Evolutionary conservation across 805 yeast genomes (phyloP), one percentile per base, ranked within the genome.

Genomic region (Candida pseudoglaebosa): DNA sequence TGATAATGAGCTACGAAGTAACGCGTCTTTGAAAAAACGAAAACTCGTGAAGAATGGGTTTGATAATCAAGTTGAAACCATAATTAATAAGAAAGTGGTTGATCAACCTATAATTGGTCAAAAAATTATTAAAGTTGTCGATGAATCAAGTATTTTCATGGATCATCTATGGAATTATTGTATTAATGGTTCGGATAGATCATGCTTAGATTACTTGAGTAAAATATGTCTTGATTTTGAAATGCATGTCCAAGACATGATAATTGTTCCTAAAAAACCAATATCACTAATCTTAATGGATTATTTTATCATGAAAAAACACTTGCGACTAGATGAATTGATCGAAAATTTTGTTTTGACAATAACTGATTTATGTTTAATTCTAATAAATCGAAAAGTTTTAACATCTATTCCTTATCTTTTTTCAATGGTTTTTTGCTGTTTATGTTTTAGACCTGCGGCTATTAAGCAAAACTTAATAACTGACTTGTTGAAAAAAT

Each of bases 401-500:
- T 45, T 68, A 2, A 44, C 73, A 1, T 56, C 80, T 0, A 62
- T 80, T 3, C 93, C 93, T 1, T 82, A 79, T 51, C 45, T 84
- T 10, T 51, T 82, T 2, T 67, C 84, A 1, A 48, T 84, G 28
- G 60, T 83, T 28, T 78, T 78, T 47, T 75, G 76, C 37, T 51
- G 78, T 1, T 55, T 82, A 4, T 67, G 58, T 15, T 85, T 79
- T 56, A 66, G 85, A 50, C 81, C 85, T 1, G 73, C 75, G 40
- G 89, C 91, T 1, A 67, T 81, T 1, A 64, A 62, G 15, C 57
- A 50, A 26, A 49, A 53, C 10, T 61, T 71, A 17, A 53, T 62
- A 2, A 31, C 38, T 16, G 24, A 29, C 2, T 40, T 61, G n/a
- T 38, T 57, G 3, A 33, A 30, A 5, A 37, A 33, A 15, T 39